Percentiles rank a stretch among this genome's conserved stretches.
Conservation (phyloP, 148 eudicot genomes). For the Rhododendron molle region DNA sequence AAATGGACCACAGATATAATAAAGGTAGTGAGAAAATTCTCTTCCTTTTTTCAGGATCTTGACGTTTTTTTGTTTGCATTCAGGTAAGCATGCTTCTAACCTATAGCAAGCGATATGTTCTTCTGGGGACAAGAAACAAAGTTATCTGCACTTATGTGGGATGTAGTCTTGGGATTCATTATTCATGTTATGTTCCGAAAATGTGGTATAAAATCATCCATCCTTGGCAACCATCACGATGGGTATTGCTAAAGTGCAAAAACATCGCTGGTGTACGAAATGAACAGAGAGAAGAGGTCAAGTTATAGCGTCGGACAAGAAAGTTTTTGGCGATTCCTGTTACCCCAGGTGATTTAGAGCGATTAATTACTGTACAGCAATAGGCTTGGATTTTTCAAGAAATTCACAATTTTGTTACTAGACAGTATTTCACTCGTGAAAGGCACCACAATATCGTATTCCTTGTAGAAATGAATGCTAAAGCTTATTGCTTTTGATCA, state of each 20-base stretch:
- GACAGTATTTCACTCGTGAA: not conserved
- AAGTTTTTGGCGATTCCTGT: not conserved
- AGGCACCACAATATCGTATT: not conserved
- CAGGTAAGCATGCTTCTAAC: slow-evolving; percentile 5
- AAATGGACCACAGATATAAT: not conserved
- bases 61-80: not conserved
- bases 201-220: not conserved
- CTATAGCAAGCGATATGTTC: not conserved
- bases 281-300: not conserved
- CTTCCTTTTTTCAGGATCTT: not conserved
- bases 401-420: not conserved
- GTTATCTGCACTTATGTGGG: not conserved
- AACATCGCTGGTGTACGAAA: not conserved
- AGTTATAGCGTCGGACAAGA: not conserved
- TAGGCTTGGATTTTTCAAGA: not conserved
- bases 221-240: not conserved
- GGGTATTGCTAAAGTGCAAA: not conserved
- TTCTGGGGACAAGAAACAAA: not conserved
- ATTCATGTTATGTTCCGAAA: not conserved
- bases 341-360: not conserved
- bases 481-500: slow-evolving; percentile 5
- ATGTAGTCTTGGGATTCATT: not conserved
- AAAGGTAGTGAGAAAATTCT: not conserved
- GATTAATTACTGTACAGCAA: slow-evolving; percentile 14
- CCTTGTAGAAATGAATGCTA: slow-evolving; percentile 5